These are phyloP conservation scores for Phragmites australis DNA, from an alignment of 176 grass and related monocot genomes.

Conservation along the genomic window DNA sequence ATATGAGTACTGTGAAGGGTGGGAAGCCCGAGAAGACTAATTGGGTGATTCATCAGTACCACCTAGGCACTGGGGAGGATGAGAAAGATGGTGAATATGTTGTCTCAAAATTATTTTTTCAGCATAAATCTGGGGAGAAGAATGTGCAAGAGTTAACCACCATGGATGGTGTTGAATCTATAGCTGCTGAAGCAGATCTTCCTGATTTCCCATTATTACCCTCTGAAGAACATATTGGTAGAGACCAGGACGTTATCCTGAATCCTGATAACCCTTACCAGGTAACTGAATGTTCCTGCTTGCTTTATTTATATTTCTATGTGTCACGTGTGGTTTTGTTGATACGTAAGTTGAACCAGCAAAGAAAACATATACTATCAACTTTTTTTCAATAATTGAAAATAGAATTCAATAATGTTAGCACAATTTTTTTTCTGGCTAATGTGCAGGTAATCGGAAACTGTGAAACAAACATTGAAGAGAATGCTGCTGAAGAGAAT, in stretches of 20 bases:
- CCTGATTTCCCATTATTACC: constrained; percentile 29
- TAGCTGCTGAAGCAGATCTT: constrained; percentile 41
- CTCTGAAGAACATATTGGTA: constrained; percentile 39
- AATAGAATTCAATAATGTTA: not conserved
- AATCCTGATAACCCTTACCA: constrained; percentile 31
- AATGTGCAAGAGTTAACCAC: constrained; percentile 45
- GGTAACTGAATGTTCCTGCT: constrained; percentile 43
- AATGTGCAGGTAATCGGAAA: constrained; percentile 41
- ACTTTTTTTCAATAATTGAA: not conserved
- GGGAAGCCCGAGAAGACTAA: constrained; percentile 86
- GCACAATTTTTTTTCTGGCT: not conserved
- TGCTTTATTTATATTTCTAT: constrained; percentile 13
- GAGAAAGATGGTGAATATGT: constrained; percentile 87
- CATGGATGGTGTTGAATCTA: constrained; percentile 34
- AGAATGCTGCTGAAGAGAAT: constrained; percentile 42
- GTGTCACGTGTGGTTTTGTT: not conserved
- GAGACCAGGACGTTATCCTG: constrained; percentile 45
- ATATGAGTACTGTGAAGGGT: constrained; percentile 68
- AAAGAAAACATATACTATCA: not conserved
- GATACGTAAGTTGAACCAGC: not conserved
- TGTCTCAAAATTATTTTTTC: constrained; percentile 87
- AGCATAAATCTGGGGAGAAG: constrained; percentile 77
- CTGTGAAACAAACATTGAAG: constrained; percentile 49
- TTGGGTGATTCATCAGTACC: constrained; percentile 98
- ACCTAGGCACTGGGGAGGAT: constrained; percentile 88